phyloP scores from a whole-genome alignment of 1,284 basidiomycete genomes.

The Afroboletus lepidellus region DNA sequence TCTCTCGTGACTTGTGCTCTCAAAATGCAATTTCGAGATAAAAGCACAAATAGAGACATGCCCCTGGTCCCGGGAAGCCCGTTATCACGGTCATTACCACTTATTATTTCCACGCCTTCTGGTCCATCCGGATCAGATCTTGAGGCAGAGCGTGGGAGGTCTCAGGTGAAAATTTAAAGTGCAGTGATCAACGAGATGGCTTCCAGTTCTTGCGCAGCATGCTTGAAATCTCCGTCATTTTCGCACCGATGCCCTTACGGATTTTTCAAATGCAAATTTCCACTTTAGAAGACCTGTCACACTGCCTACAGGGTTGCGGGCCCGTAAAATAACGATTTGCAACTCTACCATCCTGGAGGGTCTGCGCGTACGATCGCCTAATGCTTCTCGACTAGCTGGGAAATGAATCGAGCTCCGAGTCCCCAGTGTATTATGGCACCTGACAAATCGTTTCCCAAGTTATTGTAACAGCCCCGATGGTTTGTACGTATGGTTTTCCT shows the following conservation, averaged over 20 bases:
- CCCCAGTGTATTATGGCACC: constrained; percentile 5
- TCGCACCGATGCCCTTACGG: constrained; percentile 18
- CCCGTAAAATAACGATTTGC: constrained; percentile 6
- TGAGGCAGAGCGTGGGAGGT: constrained; percentile 7
- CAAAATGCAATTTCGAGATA: too few relatives aligned
- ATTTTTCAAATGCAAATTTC: constrained; percentile 7
- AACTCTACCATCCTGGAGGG: neutral
- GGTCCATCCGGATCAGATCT: neutral
- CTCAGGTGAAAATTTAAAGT: constrained; percentile 2
- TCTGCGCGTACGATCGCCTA: neutral
- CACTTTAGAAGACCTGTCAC: constrained; percentile 6
- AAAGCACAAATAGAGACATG: neutral
- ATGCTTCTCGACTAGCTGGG: constrained; percentile 4
- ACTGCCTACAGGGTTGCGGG: constrained; percentile 1
- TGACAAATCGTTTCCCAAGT: neutral
- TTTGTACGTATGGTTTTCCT: constrained; percentile 7
- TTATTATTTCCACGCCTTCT: constrained; percentile 2
- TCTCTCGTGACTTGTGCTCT: neutral
- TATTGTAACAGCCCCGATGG: neutral
- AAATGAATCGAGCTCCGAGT: constrained; percentile 5
- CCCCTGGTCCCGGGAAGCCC: neutral
- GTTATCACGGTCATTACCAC: neutral
- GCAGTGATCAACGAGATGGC: neutral
- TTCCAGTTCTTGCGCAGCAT: neutral
- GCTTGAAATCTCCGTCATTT: constrained; percentile 20